These are phyloP conservation scores for Saturnispora besseyi DNA, from an alignment of 805 yeast species.

Conservation along the genomic window DNA sequence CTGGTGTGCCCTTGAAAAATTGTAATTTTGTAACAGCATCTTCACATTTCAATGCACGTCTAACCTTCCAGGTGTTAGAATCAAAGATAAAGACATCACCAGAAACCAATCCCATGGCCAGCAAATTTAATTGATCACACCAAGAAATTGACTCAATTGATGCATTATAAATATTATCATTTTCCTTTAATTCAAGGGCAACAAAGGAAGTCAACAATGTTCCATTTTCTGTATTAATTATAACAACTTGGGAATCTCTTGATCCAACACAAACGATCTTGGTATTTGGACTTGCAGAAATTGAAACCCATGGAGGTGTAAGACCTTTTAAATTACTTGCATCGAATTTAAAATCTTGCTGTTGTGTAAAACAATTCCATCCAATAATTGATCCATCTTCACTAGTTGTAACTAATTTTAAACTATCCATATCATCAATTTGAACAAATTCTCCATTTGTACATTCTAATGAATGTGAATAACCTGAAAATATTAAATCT, in stretches of 20 bases:
- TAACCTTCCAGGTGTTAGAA: constrained; percentile 75
- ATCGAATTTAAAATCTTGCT: constrained; percentile 56
- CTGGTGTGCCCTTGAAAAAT: constrained; percentile 48
- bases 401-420: constrained; percentile 64
- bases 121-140: constrained; percentile 46
- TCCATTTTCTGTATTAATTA: constrained; percentile 73
- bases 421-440: constrained; percentile 43
- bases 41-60: constrained; percentile 59
- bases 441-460: constrained; percentile 72
- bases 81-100: constrained; percentile 84
- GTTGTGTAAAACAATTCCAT: constrained; percentile 83
- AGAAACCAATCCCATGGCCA: constrained; percentile 85
- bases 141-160: constrained; percentile 78
- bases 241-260: constrained; percentile 75
- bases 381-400: constrained; percentile 81
- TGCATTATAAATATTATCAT: constrained; percentile 51
- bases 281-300: constrained; percentile 37
- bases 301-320: constrained; percentile 82
- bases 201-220: constrained; percentile 55
- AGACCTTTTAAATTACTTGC: constrained; percentile 63
- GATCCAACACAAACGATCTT: constrained; percentile 71
- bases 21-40: constrained; percentile 78
- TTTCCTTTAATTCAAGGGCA: constrained; percentile 49
- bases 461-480: constrained; percentile 72
- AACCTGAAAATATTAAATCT: constrained; percentile 69